Evolutionary conservation across 495 filamentous ascomycete genomes (phyloP).

Genomic region (Venustampulla echinocandica): DNA sequence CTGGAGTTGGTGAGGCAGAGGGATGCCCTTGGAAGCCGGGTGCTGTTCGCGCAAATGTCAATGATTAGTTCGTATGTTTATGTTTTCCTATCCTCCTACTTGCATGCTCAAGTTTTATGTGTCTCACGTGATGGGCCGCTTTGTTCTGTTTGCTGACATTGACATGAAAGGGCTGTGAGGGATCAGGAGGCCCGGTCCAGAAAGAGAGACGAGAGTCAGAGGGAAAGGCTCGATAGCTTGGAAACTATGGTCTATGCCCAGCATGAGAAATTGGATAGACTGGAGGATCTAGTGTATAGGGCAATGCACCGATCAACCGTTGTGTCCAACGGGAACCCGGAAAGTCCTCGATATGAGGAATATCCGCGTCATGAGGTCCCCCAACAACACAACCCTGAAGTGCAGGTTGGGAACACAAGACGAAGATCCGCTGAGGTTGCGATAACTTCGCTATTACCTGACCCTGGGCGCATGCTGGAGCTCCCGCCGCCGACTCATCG

Average conservation of each 20-base stretch:
- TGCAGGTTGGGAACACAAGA: too few species aligned
- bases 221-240: slow-evolving; percentile 18
- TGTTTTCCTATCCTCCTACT: too few species aligned
- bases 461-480: too few species aligned
- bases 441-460: too few species aligned
- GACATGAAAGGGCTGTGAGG: too few species aligned
- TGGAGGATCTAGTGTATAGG: slow-evolving; percentile 24
- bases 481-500: too few species aligned
- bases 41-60: slow-evolving; percentile 31
- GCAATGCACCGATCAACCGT: slow-evolving; percentile 22
- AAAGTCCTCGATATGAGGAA: not conserved
- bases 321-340: not conserved
- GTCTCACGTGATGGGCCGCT: too few species aligned
- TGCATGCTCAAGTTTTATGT: too few species aligned
- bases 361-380: too few species aligned
- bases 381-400: too few species aligned
- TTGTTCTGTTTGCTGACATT: too few species aligned
- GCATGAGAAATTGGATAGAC: slow-evolving; percentile 24
- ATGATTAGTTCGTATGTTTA: slow-evolving; percentile 32
- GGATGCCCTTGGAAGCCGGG: slow-evolving; percentile 30
- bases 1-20: slow-evolving; percentile 40
- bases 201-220: slow-evolving; percentile 15
- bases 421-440: too few species aligned
- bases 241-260: slow-evolving; percentile 23
- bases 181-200: slow-evolving; percentile 23